phyloP scores from a whole-genome alignment of 345 rosid genomes.

The Pelargonium nanum region DNA sequence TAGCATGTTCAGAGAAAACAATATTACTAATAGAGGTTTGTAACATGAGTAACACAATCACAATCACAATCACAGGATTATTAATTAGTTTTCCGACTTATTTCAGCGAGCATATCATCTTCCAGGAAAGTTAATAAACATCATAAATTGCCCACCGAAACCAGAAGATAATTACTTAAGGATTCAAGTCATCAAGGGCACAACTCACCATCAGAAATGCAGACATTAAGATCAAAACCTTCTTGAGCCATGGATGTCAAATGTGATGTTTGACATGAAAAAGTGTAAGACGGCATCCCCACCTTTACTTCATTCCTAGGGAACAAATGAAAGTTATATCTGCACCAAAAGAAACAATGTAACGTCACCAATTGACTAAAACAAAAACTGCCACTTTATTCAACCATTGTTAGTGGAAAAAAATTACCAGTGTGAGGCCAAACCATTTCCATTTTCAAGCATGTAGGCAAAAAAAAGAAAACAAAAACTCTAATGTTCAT shows the following conservation, averaged over 20 bases:
- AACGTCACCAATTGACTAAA: not conserved
- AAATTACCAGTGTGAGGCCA: not conserved
- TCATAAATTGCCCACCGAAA: no score
- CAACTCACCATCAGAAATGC: slow-evolving; percentile 67
- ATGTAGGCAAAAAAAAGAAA: not conserved
- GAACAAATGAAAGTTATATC: slow-evolving; percentile 79
- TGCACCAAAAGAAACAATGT: slow-evolving; percentile 19
- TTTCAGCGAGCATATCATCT: no score
- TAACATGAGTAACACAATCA: no score
- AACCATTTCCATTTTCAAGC: not conserved
- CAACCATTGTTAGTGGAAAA: not conserved
- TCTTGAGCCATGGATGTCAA: slow-evolving; percentile 64
- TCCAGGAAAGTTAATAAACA: no score
- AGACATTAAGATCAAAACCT: slow-evolving; percentile 83
- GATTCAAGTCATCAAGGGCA: not conserved
- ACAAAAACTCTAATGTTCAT: not conserved
- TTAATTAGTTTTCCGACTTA: no score
- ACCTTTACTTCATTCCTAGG: slow-evolving; percentile 68
- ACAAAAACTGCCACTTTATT: not conserved
- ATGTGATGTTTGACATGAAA: slow-evolving; percentile 66
- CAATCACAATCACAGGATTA: no score
- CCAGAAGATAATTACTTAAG: not conserved
- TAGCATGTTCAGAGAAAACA: no score
- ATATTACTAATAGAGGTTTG: no score
- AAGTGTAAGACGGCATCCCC: slow-evolving; percentile 80